Conservation (phyloP, 1,139 yeast species). For the Lodderomyces jiufengensis region DNA sequence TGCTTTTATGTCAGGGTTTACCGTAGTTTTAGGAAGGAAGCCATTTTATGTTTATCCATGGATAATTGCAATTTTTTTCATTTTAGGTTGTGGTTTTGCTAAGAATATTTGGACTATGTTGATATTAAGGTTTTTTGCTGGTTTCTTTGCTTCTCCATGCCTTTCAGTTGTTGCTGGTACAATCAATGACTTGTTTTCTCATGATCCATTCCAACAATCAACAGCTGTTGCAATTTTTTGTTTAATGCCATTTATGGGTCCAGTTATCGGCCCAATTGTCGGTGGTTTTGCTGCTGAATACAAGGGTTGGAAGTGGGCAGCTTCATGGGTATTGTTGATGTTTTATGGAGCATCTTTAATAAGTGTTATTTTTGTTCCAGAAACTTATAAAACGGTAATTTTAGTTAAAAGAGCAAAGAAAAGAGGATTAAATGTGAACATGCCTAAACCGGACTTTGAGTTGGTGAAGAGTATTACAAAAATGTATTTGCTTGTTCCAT, state of each 20-base stretch:
- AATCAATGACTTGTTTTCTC: slow-evolving; percentile 65
- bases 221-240: slow-evolving; percentile 70
- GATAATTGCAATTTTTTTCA: slow-evolving; percentile 68
- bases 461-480: slow-evolving; percentile 27
- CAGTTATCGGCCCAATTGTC: slow-evolving; percentile 76
- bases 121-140: slow-evolving; percentile 74
- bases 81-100: slow-evolving; percentile 72
- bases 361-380: slow-evolving; percentile 57
- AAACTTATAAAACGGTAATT: slow-evolving; percentile 64
- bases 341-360: slow-evolving; percentile 65
- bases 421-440: slow-evolving; percentile 50
- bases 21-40: slow-evolving; percentile 72
- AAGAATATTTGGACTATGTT: slow-evolving; percentile 54
- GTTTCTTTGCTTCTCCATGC: slow-evolving; percentile 80
- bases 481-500: slow-evolving; percentile 55
- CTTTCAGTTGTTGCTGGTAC: slow-evolving; percentile 87
- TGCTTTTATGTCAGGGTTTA: slow-evolving; percentile 70
- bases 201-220: slow-evolving; percentile 55
- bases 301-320: slow-evolving; percentile 73
- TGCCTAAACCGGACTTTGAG: slow-evolving; percentile 21
- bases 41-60: slow-evolving; percentile 56
- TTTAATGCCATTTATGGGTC: slow-evolving; percentile 73
- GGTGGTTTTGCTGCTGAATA: slow-evolving; percentile 74
- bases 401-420: slow-evolving; percentile 54
- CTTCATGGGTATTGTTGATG: slow-evolving; percentile 71